A percentile compares a stretch with the other conserved stretches of the same genome.
phyloP scores from a whole-genome alignment of 306 rosid genomes.

The Castanea mollissima region DNA sequence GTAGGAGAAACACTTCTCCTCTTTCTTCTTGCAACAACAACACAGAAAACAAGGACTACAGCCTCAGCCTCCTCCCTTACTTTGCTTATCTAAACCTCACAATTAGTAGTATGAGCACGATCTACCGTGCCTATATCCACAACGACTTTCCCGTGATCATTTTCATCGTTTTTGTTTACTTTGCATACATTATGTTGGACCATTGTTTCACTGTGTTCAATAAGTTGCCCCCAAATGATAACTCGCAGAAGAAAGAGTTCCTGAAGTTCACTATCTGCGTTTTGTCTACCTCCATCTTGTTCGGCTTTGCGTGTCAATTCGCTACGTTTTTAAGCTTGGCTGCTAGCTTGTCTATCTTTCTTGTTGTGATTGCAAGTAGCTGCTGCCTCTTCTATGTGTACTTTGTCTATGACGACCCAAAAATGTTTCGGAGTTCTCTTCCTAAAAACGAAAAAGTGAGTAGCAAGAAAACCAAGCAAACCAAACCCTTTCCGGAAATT shows the following conservation, averaged over 20 bases:
- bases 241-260: conserved; percentile 1
- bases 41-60: background rate
- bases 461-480: background rate
- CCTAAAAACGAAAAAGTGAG: background rate
- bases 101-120: background rate
- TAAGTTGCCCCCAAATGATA: background rate
- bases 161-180: background rate
- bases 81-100: conserved; percentile 19
- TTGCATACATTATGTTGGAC: background rate
- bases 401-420: conserved; percentile 3
- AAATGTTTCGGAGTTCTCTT: background rate
- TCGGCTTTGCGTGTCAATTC: conserved; percentile 12
- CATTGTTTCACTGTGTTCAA: background rate
- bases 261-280: conserved; percentile 7
- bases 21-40: background rate
- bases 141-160: background rate
- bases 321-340: background rate
- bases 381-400: conserved; percentile 11
- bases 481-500: background rate
- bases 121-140: conserved; percentile 20
- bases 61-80: background rate
- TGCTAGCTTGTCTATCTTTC: background rate
- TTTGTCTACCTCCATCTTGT: conserved; percentile 5
- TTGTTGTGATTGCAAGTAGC: background rate
- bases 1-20: background rate